phyloP scores from a whole-genome alignment of 257 asterid species.

The Gentiana macrophylla region DNA sequence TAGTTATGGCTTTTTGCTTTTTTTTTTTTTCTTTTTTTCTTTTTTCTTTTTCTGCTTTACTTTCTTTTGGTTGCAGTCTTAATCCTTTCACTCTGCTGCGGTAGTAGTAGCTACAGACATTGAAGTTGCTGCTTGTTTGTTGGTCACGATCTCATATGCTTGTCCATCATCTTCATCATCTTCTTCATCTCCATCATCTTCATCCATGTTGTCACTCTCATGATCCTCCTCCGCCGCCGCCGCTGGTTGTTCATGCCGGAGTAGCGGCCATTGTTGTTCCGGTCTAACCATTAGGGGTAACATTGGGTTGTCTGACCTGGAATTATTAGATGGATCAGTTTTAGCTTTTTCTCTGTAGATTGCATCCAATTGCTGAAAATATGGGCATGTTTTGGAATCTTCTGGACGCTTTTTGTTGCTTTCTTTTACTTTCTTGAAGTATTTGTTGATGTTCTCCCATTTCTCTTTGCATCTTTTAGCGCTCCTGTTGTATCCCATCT shows the following conservation, averaged over 20 bases:
- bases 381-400: constrained; percentile 90
- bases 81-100: constrained; percentile 13
- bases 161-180: constrained; percentile 33
- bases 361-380: constrained; percentile 75
- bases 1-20: too few species aligned
- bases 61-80: too few species aligned
- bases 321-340: constrained; percentile 17
- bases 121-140: constrained; percentile 19
- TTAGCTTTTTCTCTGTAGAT: constrained; percentile 57
- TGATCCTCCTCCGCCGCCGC: constrained; percentile 18
- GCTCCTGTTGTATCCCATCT: constrained; percentile 61
- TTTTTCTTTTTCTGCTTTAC: too few species aligned
- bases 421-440: constrained; percentile 86
- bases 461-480: constrained; percentile 94
- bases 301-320: constrained; percentile 15
- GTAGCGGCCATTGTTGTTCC: constrained; percentile 85
- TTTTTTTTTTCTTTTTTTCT: too few species aligned
- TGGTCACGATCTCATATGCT: constrained; percentile 56
- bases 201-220: constrained; percentile 26
- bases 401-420: constrained; percentile 73
- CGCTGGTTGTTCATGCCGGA: constrained; percentile 10
- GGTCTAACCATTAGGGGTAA: constrained; percentile 82
- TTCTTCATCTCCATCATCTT: constrained; percentile 23
- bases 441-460: constrained; percentile 97
- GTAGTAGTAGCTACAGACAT: constrained; percentile 32